phyloP scores from a whole-genome alignment of 2,329 filamentous ascomycete genomes.

The Cladosporium sp. region DNA sequence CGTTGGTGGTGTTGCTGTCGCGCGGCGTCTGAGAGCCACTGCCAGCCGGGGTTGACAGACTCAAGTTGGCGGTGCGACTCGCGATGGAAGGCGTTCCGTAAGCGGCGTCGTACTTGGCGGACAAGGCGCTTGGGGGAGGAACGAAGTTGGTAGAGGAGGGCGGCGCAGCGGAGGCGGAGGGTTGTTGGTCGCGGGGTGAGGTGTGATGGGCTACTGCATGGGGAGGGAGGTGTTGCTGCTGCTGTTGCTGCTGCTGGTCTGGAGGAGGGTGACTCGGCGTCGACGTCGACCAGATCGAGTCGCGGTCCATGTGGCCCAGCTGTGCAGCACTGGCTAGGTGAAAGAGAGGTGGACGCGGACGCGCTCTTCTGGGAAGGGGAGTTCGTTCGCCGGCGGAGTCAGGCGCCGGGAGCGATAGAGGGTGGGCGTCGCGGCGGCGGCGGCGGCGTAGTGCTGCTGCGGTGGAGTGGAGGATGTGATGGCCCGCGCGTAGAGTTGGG shows the following conservation, averaged over 20 bases:
- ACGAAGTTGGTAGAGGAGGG: not conserved
- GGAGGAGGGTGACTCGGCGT: constrained; percentile 8
- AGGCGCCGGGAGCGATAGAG: too few relatives aligned
- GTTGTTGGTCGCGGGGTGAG: constrained; percentile 6
- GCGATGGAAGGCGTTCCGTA: constrained; percentile 27
- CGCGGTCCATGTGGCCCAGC: constrained; percentile 10
- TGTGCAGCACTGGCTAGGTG: not conserved
- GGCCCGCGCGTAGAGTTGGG: too few relatives aligned
- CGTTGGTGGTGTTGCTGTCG: constrained; percentile 1
- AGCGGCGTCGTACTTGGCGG: constrained; percentile 14
- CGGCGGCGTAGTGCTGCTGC: too few relatives aligned
- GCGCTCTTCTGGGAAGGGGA: too few relatives aligned
- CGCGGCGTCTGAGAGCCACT: constrained; percentile 11
- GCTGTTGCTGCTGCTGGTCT: constrained; percentile 3
- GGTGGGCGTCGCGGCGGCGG: too few relatives aligned
- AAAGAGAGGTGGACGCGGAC: not conserved
- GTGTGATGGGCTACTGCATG: not conserved
- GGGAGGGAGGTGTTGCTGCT: not conserved
- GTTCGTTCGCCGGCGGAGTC: too few relatives aligned
- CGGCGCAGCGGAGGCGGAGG: constrained; percentile 1
- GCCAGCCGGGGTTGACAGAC: constrained; percentile 28
- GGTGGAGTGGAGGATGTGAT: too few relatives aligned
- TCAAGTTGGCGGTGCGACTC: constrained; percentile 34
- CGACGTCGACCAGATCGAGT: constrained; percentile 10
- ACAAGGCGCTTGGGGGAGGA: not conserved